Evolutionary conservation across 345 rosid genomes (phyloP).

Genomic region (Abelmoschus esculentus): DNA sequence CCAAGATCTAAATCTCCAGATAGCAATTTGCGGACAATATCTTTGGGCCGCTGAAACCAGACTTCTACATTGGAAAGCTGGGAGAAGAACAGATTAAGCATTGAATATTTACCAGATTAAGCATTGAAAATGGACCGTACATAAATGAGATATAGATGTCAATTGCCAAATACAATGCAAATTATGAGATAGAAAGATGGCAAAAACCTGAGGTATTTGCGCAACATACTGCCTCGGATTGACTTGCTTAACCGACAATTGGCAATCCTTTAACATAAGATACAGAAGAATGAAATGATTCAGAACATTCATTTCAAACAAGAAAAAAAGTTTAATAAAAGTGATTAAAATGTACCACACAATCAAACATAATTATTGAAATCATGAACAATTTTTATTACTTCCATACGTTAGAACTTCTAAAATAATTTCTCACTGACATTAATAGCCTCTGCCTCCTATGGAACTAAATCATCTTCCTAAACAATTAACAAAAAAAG

Average conservation of each 20-base stretch:
- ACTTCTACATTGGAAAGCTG: conserved; percentile 9
- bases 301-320: conserved; percentile 8
- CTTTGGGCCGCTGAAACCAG: too few relatives aligned
- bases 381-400: too few relatives aligned
- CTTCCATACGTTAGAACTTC: too few relatives aligned
- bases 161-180: not conserved
- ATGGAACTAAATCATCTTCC: too few relatives aligned
- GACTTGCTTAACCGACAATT: conserved; percentile 70
- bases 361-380: too few relatives aligned
- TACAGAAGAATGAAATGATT: conserved; percentile 1
- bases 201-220: conserved; percentile 70
- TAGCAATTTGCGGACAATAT: too few relatives aligned
- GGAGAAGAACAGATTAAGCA: conserved; percentile 1
- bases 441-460: too few relatives aligned
- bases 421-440: too few relatives aligned
- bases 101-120: not conserved
- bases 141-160: not conserved
- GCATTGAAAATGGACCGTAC: not conserved
- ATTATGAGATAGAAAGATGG: not conserved
- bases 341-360: too few relatives aligned
- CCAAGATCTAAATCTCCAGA: too few relatives aligned
- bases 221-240: conserved; percentile 98
- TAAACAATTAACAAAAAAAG: too few relatives aligned
- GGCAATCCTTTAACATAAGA: conserved; percentile 57
- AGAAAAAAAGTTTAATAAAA: not conserved